Base-by-base conservation (phyloP, 257 asterid species). In the Solanum appendiculatum region DNA sequence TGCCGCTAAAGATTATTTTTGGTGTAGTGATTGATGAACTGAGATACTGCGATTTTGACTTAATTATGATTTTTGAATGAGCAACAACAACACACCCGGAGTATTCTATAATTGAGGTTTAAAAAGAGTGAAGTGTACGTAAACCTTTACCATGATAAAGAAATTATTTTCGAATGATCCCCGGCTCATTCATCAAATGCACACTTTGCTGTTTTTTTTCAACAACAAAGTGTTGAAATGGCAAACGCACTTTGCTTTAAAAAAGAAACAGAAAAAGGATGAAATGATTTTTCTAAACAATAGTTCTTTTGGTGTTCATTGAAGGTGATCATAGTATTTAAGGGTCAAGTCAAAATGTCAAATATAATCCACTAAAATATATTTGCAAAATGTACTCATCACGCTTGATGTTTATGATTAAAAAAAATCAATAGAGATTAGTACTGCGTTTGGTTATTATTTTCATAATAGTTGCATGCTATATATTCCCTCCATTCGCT, bases 91-190 rank as follows among this genome's bases (percentile, higher is more conserved):
- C 34, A 69, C 10, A 16, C 12, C 1, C 3, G 7, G 0, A 14
- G 2, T 31, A 69, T 16, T 7, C 10, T 7, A 20, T 69, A 16
- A 33, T 4, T 1, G 40, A 8, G 2, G 29, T 68, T 29, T 68
- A 3, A 14, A 29, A n/a, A 31, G 0, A 18, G 6, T 33, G 0
- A 0, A 15, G 3, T 33, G 1, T 31, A 33, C 3, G 0, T 7
- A 15, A 5, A 31, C 1, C 3, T 25, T 29, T 14, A 1, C 1
- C 12, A 6, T 33, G 1, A 66, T 31, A 31, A 1, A 16, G 0
- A 3, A 1, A 0, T 9, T 31, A 7, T 69, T 69, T 69, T 15
- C 1, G 7, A 69, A 31, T 3, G 7, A 69, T 6, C 0, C 13
- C 2, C 0, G 1, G 1, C 10, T 69, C 10, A 31, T 69, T 69